Percentiles rank a stretch among this genome's conserved stretches.
Evolutionary conservation across 2,329 filamentous ascomycete genomes (phyloP).

Genomic region (Trichoderma polysporum): DNA sequence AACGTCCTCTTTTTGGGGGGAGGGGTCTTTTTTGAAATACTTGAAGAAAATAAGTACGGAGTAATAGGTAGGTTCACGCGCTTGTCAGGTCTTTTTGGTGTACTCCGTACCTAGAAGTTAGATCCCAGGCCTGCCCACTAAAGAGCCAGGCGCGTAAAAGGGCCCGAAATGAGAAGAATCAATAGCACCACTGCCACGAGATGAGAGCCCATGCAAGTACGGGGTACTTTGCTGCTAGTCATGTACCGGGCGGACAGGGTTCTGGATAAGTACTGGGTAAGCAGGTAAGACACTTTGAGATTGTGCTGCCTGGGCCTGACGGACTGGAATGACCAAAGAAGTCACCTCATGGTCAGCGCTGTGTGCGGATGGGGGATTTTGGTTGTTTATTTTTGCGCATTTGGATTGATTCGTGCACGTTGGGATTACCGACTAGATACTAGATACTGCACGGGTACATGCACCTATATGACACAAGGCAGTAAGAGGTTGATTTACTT

Average conservation of each 20-base stretch:
- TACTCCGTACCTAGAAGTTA: not conserved
- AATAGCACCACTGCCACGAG: constrained; percentile 19
- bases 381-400: not conserved
- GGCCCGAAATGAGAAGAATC: constrained; percentile 14
- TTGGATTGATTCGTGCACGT: not conserved
- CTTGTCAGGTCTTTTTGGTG: not conserved
- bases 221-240: constrained; percentile 7
- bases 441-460: too few relatives aligned
- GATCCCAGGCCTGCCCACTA: not conserved
- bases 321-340: not conserved
- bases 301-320: not conserved
- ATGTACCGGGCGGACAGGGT: constrained; percentile 1
- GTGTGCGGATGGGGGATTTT: not conserved
- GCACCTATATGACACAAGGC: not conserved
- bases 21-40: not conserved
- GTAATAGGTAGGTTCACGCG: not conserved
- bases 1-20: not conserved
- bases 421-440: too few relatives aligned
- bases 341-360: not conserved
- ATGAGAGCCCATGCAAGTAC: constrained; percentile 20
- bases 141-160: constrained; percentile 5
- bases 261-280: not conserved
- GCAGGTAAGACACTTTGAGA: constrained; percentile 9
- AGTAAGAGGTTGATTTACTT: not conserved
- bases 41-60: not conserved